Evolutionary conservation across 1,139 yeast species (phyloP), one percentile per base, ranked within the genome.

Genomic region (Saccharomycopsis hybrid): DNA sequence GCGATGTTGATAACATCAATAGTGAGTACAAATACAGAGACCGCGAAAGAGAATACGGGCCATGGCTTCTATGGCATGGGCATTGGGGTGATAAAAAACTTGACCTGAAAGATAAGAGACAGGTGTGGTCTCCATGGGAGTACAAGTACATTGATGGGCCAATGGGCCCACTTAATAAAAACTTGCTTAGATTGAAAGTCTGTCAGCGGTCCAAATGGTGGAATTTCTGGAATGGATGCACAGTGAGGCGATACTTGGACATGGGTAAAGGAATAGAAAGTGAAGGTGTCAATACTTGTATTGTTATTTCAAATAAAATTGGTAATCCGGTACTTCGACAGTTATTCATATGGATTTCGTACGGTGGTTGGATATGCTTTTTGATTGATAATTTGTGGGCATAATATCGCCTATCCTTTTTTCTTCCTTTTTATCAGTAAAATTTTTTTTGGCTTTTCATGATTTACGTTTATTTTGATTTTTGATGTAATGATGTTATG

Each of bases 141-240:
- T 84, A 90, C 83, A 78, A 79, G 58, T 87, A 84, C 62, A 89
- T 92, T 48, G 89, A 85, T 60, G 98, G 97, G 0, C 98, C 98
- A 2, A 69, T 76, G 0, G 98, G 98, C 0, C 98, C 98, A 0
- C 65, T 90, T 50, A 72, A 74, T 55, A 92, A 92, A 65, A 85
- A 88, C 60, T 70, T 92, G 49, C 64, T 75, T 44, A 72, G 97
- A 51, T 63, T 70, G 1, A 74, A 78, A 18, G 81, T 94, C 1
- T 92, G 98, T 63, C 95, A 89, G 63, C 69, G 94, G 44, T 73
- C 79, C 53, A 89, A 88, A 64, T 87, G 96, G 96, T 84, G 88
- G 85, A 82, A 83, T 63, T 58, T 73, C 44, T 71, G 80, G 71
- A 76, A 77, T 48, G 84, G 88, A 1, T 92, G 98, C 65, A 84